Conservation (phyloP, 2,329 filamentous ascomycete genomes). For the Colletotrichum siamense region DNA sequence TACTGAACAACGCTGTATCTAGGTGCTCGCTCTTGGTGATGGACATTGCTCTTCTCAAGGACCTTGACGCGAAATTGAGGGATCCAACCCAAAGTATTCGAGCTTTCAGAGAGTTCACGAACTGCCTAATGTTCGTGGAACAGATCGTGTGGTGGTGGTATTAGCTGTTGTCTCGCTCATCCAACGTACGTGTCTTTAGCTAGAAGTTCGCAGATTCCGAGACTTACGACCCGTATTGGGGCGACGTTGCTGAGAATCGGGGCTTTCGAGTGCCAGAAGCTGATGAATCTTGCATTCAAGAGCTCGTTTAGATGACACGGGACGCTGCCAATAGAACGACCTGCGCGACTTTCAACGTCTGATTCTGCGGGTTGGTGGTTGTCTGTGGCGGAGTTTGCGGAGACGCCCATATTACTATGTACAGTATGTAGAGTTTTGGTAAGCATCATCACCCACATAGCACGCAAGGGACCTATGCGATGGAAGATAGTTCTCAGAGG, state of each 20-base stretch:
- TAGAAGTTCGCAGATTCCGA: neutral
- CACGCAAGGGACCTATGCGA: too few species aligned
- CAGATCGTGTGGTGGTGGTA: neutral
- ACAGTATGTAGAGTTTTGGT: neutral
- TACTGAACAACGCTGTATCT: neutral
- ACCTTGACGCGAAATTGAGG: neutral
- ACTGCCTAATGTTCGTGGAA: neutral
- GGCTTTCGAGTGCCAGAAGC: neutral
- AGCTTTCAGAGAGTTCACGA: neutral
- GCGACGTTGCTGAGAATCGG: neutral
- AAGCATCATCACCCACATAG: too few species aligned
- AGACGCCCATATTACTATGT: neutral
- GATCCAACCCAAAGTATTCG: neutral
- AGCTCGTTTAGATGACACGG: neutral
- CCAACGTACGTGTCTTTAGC: neutral
- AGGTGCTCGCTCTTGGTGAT: neutral
- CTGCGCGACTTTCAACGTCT: neutral
- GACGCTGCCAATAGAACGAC: neutral
- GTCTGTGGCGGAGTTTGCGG: neutral
- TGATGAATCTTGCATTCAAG: neutral
- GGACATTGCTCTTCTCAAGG: neutral
- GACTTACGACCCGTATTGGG: neutral
- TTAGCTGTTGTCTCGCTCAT: neutral
- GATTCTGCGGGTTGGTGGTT: neutral
- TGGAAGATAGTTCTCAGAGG: rapidly evolving